Conservation (phyloP, 1,139 yeast genomes). For the Lodderomyces parapsilosis region DNA sequence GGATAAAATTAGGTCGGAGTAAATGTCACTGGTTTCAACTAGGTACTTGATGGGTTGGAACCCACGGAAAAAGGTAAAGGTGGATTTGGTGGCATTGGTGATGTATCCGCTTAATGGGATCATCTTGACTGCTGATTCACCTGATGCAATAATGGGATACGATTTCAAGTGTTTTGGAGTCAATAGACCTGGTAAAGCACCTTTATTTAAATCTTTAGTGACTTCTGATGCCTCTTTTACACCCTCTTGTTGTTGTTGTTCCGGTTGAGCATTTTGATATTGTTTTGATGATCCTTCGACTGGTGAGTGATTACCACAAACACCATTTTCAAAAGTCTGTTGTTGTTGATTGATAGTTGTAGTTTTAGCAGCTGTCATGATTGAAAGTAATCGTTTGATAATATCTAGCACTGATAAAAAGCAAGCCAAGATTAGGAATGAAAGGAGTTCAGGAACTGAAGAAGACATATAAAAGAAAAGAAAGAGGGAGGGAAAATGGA, state of each 20-base stretch:
- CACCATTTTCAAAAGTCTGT: not conserved
- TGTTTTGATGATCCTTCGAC: slow-evolving; percentile 5
- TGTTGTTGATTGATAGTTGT: not conserved
- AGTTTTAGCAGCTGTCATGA: slow-evolving; percentile 10
- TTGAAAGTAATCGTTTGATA: slow-evolving; percentile 10
- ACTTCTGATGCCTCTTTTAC: not conserved
- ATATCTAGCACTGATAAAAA: slow-evolving; percentile 15
- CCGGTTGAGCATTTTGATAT: slow-evolving; percentile 2
- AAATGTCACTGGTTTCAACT: slow-evolving; percentile 25
- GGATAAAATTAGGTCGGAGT: slow-evolving; percentile 32
- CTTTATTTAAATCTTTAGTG: not conserved
- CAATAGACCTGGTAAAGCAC: slow-evolving; percentile 3
- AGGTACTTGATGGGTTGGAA: slow-evolving; percentile 27
- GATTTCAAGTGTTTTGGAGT: slow-evolving; percentile 21
- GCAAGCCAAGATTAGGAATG: slow-evolving; percentile 15
- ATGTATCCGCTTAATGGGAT: slow-evolving; percentile 21
- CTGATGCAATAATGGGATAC: slow-evolving; percentile 25
- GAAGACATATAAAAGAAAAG: slow-evolving; percentile 10
- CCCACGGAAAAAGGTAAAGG: slow-evolving; percentile 18
- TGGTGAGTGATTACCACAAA: not conserved
- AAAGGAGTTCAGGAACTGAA: slow-evolving; percentile 13
- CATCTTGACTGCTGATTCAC: slow-evolving; percentile 17
- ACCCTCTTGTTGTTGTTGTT: not conserved
- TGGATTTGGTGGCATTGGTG: slow-evolving; percentile 14
- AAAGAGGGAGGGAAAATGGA: not conserved